Conservation (phyloP, 164 flowering plant species). For the Santalum album region DNA sequence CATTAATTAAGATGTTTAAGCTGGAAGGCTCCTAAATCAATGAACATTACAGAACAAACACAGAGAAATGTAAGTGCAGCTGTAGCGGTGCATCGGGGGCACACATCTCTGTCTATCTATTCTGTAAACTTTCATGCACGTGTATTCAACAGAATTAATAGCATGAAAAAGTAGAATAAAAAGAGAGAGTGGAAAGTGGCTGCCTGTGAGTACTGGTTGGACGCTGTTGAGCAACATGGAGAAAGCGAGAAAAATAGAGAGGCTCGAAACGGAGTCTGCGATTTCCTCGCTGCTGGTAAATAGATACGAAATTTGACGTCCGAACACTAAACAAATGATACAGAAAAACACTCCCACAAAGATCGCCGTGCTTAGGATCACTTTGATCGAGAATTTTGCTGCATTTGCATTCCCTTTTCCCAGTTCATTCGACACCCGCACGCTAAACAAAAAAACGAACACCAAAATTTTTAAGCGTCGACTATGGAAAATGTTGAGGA, state of each 20-base stretch:
- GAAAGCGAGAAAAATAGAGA: conserved; percentile 22
- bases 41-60: not conserved
- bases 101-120: not conserved
- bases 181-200: not conserved
- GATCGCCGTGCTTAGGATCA: conserved; percentile 19
- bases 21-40: too few species aligned
- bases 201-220: conserved; percentile 31
- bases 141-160: too few species aligned
- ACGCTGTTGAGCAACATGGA: conserved; percentile 30
- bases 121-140: too few species aligned
- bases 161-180: too few species aligned
- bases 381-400: conserved; percentile 24
- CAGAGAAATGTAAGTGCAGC: too few species aligned
- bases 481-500: not conserved
- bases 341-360: conserved; percentile 17
- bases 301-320: conserved; percentile 16
- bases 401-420: conserved; percentile 29
- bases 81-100: not conserved
- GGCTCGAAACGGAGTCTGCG: conserved; percentile 24
- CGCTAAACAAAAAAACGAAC: too few species aligned
- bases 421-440: conserved; percentile 32
- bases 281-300: conserved; percentile 25
- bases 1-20: too few species aligned
- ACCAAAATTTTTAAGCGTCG: not conserved
- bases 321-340: conserved; percentile 20